These are phyloP conservation scores for Trifolium fragiferum DNA, from an alignment of 306 rosid genomes.

Conservation along the genomic window DNA sequence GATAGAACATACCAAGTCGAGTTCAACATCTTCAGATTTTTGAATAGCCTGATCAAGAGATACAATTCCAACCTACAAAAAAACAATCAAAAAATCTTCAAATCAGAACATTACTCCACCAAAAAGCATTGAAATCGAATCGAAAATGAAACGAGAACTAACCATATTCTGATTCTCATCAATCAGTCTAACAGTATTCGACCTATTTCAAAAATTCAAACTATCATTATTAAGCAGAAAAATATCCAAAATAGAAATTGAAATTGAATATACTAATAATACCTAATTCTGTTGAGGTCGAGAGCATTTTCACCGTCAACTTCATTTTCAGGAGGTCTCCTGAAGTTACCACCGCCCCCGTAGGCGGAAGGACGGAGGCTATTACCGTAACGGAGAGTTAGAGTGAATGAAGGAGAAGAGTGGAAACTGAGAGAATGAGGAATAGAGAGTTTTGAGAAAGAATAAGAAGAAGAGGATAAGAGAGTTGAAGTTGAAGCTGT, in stretches of 20 bases:
- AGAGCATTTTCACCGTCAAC: slow-evolving; percentile 68
- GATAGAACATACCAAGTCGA: slow-evolving; percentile 69
- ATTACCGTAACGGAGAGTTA: slow-evolving; percentile 59
- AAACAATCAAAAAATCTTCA: slow-evolving; percentile 33
- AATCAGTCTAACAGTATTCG: slow-evolving; percentile 83
- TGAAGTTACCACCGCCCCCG: slow-evolving; percentile 43
- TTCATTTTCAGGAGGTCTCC: slow-evolving; percentile 43
- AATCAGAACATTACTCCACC: neutral
- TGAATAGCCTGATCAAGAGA: slow-evolving; percentile 70
- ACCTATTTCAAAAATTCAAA: slow-evolving; percentile 60
- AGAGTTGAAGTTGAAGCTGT: slow-evolving; percentile 37
- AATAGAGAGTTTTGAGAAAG: slow-evolving; percentile 50
- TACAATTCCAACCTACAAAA: slow-evolving; percentile 81
- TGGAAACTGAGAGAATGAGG: slow-evolving; percentile 43
- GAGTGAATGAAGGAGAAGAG: slow-evolving; percentile 38
- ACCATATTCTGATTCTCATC: slow-evolving; percentile 93
- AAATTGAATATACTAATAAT: neutral
- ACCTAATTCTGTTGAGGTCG: slow-evolving; percentile 70
- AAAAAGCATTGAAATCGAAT: neutral
- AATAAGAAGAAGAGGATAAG: slow-evolving; percentile 48
- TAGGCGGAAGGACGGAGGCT: slow-evolving; percentile 52
- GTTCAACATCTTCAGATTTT: slow-evolving; percentile 79
- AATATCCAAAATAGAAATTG: neutral
- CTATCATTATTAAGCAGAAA: slow-evolving; percentile 22
- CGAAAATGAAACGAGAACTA: slow-evolving; percentile 40